Evolutionary conservation across 805 yeast species (phyloP), one percentile per base, ranked within the genome.

Genomic region (Hyphopichia homilentoma): DNA sequence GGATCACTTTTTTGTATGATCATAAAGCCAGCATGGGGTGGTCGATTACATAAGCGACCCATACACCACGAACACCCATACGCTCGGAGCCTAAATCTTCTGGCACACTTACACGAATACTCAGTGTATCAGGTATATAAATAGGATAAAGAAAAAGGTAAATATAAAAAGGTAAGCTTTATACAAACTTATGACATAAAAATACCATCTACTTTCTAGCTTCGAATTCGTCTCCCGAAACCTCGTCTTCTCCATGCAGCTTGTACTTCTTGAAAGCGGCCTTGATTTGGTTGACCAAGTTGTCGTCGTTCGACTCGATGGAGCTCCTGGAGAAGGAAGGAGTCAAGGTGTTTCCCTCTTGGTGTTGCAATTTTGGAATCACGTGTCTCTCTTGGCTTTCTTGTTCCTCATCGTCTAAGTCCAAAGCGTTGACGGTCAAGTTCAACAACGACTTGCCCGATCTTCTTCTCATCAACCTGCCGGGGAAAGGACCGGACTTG

Each of bases 371-470:
- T 21, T 50, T 47, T 4, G 43, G 45, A 9, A 47, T 49, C 34
- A 33, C 35, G 27, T 39, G 33, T 25, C 37, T 42, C 5, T 37
- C 39, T 16, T 46, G 54, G 15, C 34, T 44, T 12, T 38, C 47
- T 21, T 46, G 52, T 43, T 79, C 89, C 25, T 80, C 85, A 19
- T 76, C 85, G 31, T 75, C 75, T 44, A 82, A 59, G 42, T 82
- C 88, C 43, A 83, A 62, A 18, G 82, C 68, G 33, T 79, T 69
- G 16, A 83, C 79, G 2, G 89, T 79, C 44, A 82, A 64, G 40
- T 78, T 80, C 43, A 82, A 68, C 34, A 82, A 60, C 1, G 89
- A 81, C 49, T 79, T 81, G n/a, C 86, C 83, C 19, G 87, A 79
- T 47, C 77, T 75, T 53, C 90, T 77, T 53, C 89, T 71, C 33